Evolutionary conservation across 257 asterid species (phyloP).

Genomic region (Ilex aquifolium): DNA sequence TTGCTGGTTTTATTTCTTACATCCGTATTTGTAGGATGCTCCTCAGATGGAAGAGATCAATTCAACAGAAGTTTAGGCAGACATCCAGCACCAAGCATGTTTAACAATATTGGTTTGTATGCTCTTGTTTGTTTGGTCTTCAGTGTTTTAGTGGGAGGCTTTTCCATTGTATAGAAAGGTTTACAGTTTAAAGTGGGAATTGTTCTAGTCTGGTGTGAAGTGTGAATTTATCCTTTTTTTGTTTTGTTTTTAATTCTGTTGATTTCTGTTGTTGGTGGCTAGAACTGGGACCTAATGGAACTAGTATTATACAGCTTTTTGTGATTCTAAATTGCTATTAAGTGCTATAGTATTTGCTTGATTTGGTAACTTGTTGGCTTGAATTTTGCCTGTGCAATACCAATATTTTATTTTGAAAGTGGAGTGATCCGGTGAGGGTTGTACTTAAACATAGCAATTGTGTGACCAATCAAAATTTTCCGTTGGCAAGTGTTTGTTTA

Average conservation of each 20-base stretch:
- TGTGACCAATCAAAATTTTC: too few relatives aligned
- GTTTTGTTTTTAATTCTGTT: background rate
- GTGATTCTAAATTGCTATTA: too few relatives aligned
- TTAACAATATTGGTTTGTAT: background rate
- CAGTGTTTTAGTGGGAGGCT: constrained; percentile 22
- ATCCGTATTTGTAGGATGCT: constrained; percentile 28
- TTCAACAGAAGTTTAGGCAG: constrained; percentile 31
- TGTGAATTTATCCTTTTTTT: constrained; percentile 12
- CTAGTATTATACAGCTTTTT: too few relatives aligned
- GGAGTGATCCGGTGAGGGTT: too few relatives aligned
- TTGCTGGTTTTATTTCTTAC: background rate
- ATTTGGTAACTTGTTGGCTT: too few relatives aligned
- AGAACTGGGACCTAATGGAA: too few relatives aligned
- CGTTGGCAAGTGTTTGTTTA: too few relatives aligned
- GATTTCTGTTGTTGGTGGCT: background rate
- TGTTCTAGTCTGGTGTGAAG: constrained; percentile 32
- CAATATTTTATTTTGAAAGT: too few relatives aligned
- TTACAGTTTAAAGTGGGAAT: constrained; percentile 7
- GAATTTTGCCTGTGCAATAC: too few relatives aligned
- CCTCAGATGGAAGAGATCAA: constrained; percentile 32
- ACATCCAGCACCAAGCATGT: background rate
- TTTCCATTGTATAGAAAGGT: constrained; percentile 37
- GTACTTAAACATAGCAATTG: too few relatives aligned
- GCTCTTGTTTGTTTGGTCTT: constrained; percentile 23
- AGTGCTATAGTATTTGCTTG: too few relatives aligned